Conservation (phyloP, 139 green algal genomes). For the Eudorina sp. region DNA sequence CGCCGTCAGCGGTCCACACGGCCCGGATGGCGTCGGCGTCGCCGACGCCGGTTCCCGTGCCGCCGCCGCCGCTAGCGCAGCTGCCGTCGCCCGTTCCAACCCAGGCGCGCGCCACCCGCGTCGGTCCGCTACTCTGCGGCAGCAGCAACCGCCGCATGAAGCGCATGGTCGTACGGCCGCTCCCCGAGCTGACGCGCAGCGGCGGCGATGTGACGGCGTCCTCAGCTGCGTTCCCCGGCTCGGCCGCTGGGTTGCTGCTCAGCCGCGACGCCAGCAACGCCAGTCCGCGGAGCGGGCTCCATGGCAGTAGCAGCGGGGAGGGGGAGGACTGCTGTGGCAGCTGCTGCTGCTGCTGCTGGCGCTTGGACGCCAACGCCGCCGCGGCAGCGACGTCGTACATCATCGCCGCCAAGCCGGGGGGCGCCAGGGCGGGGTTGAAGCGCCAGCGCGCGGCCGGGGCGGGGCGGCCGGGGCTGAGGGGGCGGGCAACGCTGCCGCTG, state of each 20-base stretch:
- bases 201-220: neutral
- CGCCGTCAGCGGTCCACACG: neutral
- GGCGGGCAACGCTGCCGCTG: neutral
- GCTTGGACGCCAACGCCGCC: neutral
- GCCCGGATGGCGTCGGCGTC: neutral
- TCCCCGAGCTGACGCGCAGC: neutral
- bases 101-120: neutral
- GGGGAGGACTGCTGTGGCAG: neutral
- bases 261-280: neutral
- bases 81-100: neutral
- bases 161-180: neutral
- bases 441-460: neutral
- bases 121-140: neutral
- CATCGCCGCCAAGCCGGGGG: neutral
- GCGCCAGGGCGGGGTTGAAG: slow-evolving; percentile 27
- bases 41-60: neutral
- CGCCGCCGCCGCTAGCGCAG: neutral
- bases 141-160: neutral
- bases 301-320: neutral
- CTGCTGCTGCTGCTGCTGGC: neutral
- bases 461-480: neutral
- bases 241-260: neutral
- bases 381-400: slow-evolving; percentile 1
- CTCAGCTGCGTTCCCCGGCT: neutral
- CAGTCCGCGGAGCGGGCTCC: neutral